Evolutionary conservation across 2,329 filamentous ascomycete genomes (phyloP), one percentile per base, ranked within the genome.

Genomic region (Penicillium sp.): DNA sequence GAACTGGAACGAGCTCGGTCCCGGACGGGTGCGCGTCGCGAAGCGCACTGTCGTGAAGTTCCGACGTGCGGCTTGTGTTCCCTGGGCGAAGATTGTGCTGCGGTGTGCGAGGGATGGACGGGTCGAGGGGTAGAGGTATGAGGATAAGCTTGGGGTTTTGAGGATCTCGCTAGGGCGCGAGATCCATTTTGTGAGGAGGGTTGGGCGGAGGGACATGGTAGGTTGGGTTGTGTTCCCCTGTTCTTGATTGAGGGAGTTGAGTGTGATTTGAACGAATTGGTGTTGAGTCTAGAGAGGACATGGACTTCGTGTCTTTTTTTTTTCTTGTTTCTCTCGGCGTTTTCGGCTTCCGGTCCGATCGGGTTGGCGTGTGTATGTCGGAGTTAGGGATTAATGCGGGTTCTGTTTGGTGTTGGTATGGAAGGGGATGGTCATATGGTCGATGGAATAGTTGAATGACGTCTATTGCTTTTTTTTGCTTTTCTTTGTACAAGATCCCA

Each of bases 151-250:
- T 53, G 56, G 40, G 34, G 29, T 45, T 50, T 57, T 57, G 29
- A 61, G 50, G n/a, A 67, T 45, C 45, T 48, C 45, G 11, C 57
- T 41, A n/a, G 61, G 47, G 15, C 63, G 63, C 33, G 61, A 60
- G 50, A 67, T 45, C 68, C 64, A 69, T 56, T 62, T 63, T n/a
- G 63, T 52, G n/a, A 63, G 33, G 16, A 61, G 44, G 19, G 50
- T 46, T 19, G 52, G 51, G 15, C 58, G 58, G 27, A 65, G 29
- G 27, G 62, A 50, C 56, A 64, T 64, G 11, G n/a, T 50, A 7
- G 16, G 10, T 38, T 40, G 21, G 16, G 3, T 19, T 15, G 2
- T 21, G 8, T 9, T 7, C 25, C 25, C 34, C 23, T 40, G n/a
- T 25, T 38, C 7, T 50, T 5, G n/a, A 27, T 19, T 15, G 25